Percentiles rank a stretch among this genome's conserved stretches.
Evolutionary conservation across 306 rosid genomes (phyloP).

Genomic region (Cicer arietinum): DNA sequence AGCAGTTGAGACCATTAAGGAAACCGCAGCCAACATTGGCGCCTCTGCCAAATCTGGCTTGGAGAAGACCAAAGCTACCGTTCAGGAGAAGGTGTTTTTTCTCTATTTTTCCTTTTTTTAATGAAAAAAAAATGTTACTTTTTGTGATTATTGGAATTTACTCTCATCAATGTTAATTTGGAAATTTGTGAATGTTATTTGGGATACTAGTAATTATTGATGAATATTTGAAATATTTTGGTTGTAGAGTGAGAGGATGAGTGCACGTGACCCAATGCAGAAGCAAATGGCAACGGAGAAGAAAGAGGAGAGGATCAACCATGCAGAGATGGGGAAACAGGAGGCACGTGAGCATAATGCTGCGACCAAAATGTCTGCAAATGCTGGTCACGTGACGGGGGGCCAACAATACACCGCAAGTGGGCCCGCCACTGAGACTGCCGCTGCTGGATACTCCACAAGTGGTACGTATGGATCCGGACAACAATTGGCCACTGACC

Average conservation of each 20-base stretch:
- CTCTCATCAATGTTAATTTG: not conserved
- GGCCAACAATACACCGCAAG: not conserved
- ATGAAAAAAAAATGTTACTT: not conserved
- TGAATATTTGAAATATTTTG: not conserved
- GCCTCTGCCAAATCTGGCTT: slow-evolving; percentile 83
- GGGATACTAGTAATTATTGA: too few species aligned
- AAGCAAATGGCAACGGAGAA: slow-evolving; percentile 60
- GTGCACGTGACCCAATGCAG: slow-evolving; percentile 53
- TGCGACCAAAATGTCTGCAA: slow-evolving; percentile 8
- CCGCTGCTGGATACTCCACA: slow-evolving; percentile 41
- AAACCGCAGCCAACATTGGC: slow-evolving; percentile 68
- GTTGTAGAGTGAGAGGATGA: slow-evolving; percentile 54
- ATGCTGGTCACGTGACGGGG: not conserved
- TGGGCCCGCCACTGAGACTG: slow-evolving; percentile 23
- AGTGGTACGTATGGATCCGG: slow-evolving; percentile 42
- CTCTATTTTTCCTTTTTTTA: not conserved
- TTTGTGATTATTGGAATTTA: too few species aligned
- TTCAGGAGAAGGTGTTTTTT: slow-evolving; percentile 70
- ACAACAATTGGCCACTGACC: slow-evolving; percentile 50
- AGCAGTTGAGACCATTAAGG: slow-evolving; percentile 57
- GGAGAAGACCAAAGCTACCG: slow-evolving; percentile 76
- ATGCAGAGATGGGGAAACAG: slow-evolving; percentile 64
- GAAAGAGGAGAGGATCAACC: slow-evolving; percentile 50
- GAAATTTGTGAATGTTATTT: too few species aligned
- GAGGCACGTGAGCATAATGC: slow-evolving; percentile 60